Conservation (phyloP, 139 green algal genomes). For the Haematococcus sp. region DNA sequence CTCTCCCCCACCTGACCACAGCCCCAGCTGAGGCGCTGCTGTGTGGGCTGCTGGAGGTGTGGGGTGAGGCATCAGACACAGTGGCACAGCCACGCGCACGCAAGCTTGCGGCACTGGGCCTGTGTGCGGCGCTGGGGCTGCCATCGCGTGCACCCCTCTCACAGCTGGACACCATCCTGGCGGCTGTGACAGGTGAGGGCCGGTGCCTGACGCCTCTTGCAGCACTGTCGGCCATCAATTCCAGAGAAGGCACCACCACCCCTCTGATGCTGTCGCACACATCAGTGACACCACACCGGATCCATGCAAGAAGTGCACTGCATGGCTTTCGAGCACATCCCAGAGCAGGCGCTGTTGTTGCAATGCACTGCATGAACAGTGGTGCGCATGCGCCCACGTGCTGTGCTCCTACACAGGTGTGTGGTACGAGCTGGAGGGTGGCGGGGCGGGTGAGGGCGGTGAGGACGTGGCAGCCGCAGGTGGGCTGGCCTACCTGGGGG, state of each 20-base stretch:
- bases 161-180: constrained; percentile 42
- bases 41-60: neutral
- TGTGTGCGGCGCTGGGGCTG: constrained; percentile 61
- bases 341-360: neutral
- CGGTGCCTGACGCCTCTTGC: neutral
- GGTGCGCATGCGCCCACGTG: too few relatives aligned
- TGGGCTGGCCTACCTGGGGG: constrained; percentile 9
- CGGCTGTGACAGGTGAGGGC: constrained; percentile 18
- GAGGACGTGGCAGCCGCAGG: constrained; percentile 3
- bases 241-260: too few relatives aligned
- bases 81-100: constrained; percentile 24
- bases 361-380: neutral
- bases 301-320: too few relatives aligned
- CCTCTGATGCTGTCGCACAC: too few relatives aligned
- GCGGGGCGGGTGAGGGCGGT: neutral
- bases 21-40: neutral
- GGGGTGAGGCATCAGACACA: neutral
- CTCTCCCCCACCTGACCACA: too few relatives aligned
- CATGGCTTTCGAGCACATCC: too few relatives aligned
- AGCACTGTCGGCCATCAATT: too few relatives aligned
- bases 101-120: constrained; percentile 75
- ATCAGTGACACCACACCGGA: too few relatives aligned
- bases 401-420: neutral
- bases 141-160: constrained; percentile 24
- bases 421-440: constrained; percentile 13